These are phyloP conservation scores for Lyophyllum semitale DNA, from an alignment of 768 basidiomycete species.

Conservation along the genomic window DNA sequence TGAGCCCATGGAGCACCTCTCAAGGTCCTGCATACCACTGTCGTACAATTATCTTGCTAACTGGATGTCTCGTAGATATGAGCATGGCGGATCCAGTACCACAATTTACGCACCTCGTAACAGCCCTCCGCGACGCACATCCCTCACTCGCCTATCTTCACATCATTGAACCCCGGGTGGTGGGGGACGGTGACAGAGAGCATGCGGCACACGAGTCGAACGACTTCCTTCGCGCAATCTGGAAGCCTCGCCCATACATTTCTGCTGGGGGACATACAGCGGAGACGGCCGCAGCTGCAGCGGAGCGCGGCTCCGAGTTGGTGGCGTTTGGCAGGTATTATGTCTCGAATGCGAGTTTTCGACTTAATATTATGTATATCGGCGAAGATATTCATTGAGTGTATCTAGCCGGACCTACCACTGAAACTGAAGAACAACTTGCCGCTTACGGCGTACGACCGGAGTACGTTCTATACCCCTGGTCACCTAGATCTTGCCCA, in stretches of 20 bases:
- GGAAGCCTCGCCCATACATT: conserved; percentile 43
- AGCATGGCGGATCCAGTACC: no score
- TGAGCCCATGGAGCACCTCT: conserved; percentile 52
- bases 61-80: conserved; percentile 42
- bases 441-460: conserved; percentile 32
- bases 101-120: conserved; percentile 52
- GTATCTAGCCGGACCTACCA: conserved; percentile 7
- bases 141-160: conserved; percentile 57
- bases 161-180: conserved; percentile 40
- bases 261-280: conserved; percentile 46
- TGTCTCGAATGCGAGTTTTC: conserved; percentile 32
- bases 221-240: conserved; percentile 47
- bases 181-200: conserved; percentile 13
- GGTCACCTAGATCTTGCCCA: conserved; percentile 23
- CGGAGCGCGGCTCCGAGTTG: conserved; percentile 31
- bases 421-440: no score
- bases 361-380: background rate
- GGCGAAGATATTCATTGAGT: no score
- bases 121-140: conserved; percentile 36
- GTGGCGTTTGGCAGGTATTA: conserved; percentile 31
- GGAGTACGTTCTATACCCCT: conserved; percentile 40
- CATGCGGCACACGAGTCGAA: conserved; percentile 29
- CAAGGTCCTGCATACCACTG: no score
- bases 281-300: conserved; percentile 36
- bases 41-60: no score